Evolutionary conservation across 495 filamentous ascomycete species (phyloP).

Genomic region (Aspergillus hancockii): DNA sequence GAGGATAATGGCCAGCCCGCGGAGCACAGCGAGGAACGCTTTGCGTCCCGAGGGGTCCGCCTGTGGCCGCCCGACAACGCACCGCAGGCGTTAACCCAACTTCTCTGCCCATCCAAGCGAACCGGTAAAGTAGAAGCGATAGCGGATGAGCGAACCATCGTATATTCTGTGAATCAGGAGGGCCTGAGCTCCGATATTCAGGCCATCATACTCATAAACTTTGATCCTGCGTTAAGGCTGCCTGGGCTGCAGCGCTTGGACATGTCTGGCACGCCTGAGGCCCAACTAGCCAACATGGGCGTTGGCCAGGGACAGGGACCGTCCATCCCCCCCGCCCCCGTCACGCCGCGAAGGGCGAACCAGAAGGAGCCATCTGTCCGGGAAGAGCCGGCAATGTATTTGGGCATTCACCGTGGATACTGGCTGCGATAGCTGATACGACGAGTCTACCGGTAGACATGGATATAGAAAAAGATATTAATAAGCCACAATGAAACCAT

Average conservation of each 20-base stretch:
- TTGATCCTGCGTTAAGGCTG: constrained; percentile 57
- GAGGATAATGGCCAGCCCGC: constrained; percentile 27
- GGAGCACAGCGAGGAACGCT: constrained; percentile 46
- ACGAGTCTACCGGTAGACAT: not conserved
- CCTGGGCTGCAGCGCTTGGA: constrained; percentile 26
- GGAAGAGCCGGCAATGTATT: constrained; percentile 36
- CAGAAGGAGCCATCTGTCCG: constrained; percentile 28
- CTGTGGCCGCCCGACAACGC: constrained; percentile 62
- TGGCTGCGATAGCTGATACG: constrained; percentile 32
- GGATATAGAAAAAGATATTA: not conserved
- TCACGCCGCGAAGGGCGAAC: constrained; percentile 15
- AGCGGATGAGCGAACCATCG: constrained; percentile 61
- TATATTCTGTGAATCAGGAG: constrained; percentile 56
- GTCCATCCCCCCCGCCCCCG: constrained; percentile 13
- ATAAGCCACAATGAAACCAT: not conserved
- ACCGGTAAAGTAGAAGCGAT: constrained; percentile 49
- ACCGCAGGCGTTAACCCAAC: constrained; percentile 44
- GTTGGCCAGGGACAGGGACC: constrained; percentile 18
- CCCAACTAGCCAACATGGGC: constrained; percentile 3
- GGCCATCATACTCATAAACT: constrained; percentile 62
- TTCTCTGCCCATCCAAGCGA: constrained; percentile 58
- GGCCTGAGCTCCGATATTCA: constrained; percentile 40
- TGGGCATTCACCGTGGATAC: constrained; percentile 39
- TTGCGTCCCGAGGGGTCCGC: constrained; percentile 48
- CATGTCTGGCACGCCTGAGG: constrained; percentile 11